A percentile compares a stretch with the other conserved stretches of the same genome.
These are phyloP conservation scores for Haberlea rhodopensis DNA, from an alignment of 257 asterid genomes.

Conservation along the genomic window DNA sequence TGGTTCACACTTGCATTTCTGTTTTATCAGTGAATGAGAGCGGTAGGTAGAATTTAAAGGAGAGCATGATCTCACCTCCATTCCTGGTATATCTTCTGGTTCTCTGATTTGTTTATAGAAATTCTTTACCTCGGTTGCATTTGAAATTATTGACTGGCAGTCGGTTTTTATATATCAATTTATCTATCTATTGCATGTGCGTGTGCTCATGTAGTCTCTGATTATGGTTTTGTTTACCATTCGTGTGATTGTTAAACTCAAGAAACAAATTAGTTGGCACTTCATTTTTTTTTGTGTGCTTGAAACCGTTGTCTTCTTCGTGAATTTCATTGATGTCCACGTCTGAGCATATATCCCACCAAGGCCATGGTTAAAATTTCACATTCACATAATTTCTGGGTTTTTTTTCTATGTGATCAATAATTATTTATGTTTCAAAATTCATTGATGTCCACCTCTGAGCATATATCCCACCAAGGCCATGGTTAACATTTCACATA, in stretches of 20 bases:
- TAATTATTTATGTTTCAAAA: too few species aligned
- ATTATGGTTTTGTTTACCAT: neutral
- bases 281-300: neutral
- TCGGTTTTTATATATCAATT: too few species aligned
- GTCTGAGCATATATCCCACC: neutral
- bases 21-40: conserved; percentile 79
- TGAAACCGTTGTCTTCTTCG: too few species aligned
- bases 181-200: too few species aligned
- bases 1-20: conserved; percentile 15
- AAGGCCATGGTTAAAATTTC: neutral
- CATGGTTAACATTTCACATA: neutral
- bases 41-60: conserved; percentile 86
- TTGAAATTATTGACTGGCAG: neutral
- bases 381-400: conserved; percentile 3
- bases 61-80: conserved; percentile 78
- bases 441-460: conserved; percentile 1
- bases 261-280: conserved; percentile 16
- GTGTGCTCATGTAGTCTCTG: too few species aligned
- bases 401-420: conserved; percentile 26
- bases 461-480: neutral
- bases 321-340: neutral
- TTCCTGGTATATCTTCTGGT: conserved; percentile 60
- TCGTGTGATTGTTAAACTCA: neutral
- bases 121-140: neutral
- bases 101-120: conserved; percentile 14